These are phyloP conservation scores for Ophiocordyceps sinensis DNA, from an alignment of 2,329 filamentous ascomycete species.

Conservation along the genomic window DNA sequence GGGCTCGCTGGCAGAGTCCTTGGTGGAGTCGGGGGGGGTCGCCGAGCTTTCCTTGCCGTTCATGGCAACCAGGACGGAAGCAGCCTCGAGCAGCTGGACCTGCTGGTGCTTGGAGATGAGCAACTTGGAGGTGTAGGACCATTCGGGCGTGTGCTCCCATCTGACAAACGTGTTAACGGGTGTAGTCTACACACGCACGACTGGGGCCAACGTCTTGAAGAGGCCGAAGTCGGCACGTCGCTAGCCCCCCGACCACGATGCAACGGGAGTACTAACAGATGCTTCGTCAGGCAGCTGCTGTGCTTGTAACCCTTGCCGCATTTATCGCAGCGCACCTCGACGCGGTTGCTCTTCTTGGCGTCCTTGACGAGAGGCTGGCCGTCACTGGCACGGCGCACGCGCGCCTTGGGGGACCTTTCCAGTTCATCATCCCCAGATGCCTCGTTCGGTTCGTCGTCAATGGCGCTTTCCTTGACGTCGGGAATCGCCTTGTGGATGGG, in stretches of 20 bases:
- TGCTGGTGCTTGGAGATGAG: conserved; percentile 99
- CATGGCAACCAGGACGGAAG: conserved; percentile 92
- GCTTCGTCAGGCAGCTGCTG: conserved; percentile 99
- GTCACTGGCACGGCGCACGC: conserved; percentile 60
- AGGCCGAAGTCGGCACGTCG: conserved; percentile 3
- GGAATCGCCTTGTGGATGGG: conserved; percentile 40
- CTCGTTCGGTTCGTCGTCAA: conserved; percentile 53
- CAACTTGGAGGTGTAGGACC: conserved; percentile 92
- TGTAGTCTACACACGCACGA: not conserved
- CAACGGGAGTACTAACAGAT: conserved; percentile 66
- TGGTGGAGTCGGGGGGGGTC: conserved; percentile 50
- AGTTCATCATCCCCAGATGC: conserved; percentile 41
- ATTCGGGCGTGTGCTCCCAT: conserved; percentile 98
- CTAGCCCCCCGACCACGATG: conserved; percentile 1
- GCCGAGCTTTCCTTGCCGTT: conserved; percentile 42
- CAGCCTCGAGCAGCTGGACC: conserved; percentile 91
- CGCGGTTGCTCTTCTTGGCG: conserved; percentile 68
- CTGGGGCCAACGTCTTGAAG: conserved; percentile 4
- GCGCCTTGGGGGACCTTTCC: conserved; percentile 31
- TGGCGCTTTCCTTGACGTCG: conserved; percentile 46
- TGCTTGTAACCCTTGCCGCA: conserved; percentile 99
- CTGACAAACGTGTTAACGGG: conserved; percentile 31
- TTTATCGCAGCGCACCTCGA: conserved; percentile 89
- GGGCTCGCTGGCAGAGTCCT: conserved; percentile 60
- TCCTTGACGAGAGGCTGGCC: conserved; percentile 70